Conservation (phyloP, 78 protist genomes). For the Isochrysis galbana region DNA sequence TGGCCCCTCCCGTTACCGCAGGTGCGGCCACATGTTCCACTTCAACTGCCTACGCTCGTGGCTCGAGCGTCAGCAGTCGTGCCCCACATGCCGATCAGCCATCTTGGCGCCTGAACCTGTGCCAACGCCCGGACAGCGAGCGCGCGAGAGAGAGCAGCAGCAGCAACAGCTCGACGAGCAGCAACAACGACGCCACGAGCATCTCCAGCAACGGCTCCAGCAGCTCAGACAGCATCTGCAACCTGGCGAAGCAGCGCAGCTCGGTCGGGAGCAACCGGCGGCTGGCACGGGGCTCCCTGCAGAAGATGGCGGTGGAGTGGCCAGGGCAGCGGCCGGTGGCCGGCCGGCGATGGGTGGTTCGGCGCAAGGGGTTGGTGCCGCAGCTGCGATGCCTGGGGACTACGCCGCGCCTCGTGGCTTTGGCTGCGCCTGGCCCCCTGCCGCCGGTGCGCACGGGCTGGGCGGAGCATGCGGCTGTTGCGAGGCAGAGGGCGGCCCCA, state of each 20-base stretch:
- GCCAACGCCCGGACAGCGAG: too few species aligned
- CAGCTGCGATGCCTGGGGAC: too few species aligned
- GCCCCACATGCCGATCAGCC: constrained; percentile 82
- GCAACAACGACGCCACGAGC: too few species aligned
- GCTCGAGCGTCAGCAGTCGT: constrained; percentile 82
- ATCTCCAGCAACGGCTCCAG: too few species aligned
- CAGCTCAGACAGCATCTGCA: background rate
- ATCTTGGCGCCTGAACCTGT: too few species aligned
- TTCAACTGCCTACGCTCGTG: constrained; percentile 85
- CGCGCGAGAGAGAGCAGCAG: background rate
- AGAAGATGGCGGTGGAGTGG: background rate
- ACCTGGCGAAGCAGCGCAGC: background rate
- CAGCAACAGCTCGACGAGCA: background rate
- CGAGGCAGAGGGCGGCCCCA: background rate
- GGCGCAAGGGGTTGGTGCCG: too few species aligned
- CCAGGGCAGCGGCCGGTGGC: background rate
- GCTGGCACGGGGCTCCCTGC: background rate
- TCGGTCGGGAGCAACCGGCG: background rate
- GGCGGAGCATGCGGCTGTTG: background rate
- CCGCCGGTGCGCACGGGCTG: background rate
- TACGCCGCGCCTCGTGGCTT: too few species aligned
- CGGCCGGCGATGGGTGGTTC: too few species aligned
- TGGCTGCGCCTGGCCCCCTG: background rate
- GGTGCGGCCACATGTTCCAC: constrained; percentile 90
- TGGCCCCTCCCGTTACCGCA: too few species aligned